Percentiles rank a stretch among this genome's conserved stretches.
phyloP scores from a whole-genome alignment of 169 alveolate genomes.

The Plasmodium falciparum region DNA sequence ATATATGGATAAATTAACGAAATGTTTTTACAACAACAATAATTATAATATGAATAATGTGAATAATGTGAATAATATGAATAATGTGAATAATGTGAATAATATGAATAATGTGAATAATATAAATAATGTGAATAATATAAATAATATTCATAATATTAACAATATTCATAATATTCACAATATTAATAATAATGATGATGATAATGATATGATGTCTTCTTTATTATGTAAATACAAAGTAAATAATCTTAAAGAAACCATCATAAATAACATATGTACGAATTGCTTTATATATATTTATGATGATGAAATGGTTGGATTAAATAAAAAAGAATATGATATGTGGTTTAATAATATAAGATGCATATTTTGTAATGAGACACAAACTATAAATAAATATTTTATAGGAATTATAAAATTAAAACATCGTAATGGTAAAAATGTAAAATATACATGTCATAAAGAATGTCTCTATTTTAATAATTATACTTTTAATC shows the following conservation, averaged over 20 bases:
- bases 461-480: conserved; percentile 57
- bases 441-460: conserved; percentile 52
- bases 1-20: conserved; percentile 39
- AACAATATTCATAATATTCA: no score
- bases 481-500: conserved; percentile 45
- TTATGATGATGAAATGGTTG: conserved; percentile 65
- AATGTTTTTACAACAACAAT: conserved; percentile 41
- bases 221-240: background rate
- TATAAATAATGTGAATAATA: no score
- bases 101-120: no score
- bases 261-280: conserved; percentile 13
- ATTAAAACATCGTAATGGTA: conserved; percentile 43
- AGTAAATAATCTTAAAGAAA: conserved; percentile 15
- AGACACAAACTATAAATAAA: conserved; percentile 40
- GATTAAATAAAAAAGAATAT: conserved; percentile 47
- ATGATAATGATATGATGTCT: background rate
- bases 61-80: no score
- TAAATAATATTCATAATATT: no score
- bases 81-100: no score
- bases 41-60: no score
- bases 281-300: conserved; percentile 15
- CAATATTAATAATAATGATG: no score
- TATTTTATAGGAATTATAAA: conserved; percentile 45
- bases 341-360: conserved; percentile 24
- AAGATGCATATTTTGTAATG: conserved; percentile 64